Percentiles rank a stretch among this genome's conserved stretches.
These are phyloP conservation scores for Fusarium camptoceras DNA, from an alignment of 2,329 filamentous ascomycete genomes.

Conservation along the genomic window DNA sequence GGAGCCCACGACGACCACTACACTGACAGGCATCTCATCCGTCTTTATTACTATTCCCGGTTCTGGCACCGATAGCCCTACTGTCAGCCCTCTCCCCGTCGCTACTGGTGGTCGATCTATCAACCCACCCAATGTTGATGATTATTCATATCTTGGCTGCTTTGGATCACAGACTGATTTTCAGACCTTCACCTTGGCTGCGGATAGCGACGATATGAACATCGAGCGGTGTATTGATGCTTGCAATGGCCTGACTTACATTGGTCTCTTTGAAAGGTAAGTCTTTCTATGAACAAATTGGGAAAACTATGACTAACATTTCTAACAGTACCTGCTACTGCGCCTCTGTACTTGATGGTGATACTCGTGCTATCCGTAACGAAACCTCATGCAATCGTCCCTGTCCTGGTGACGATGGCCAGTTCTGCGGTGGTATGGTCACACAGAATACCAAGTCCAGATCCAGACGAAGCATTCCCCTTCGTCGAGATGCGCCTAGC, in stretches of 20 bases:
- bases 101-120: conserved; percentile 25
- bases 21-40: conserved; percentile 44
- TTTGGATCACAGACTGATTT: conserved; percentile 55
- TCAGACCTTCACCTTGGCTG: conserved; percentile 50
- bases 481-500: conserved; percentile 47
- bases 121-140: conserved; percentile 51
- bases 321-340: conserved; percentile 58
- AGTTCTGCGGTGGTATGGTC: conserved; percentile 58
- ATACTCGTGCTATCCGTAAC: conserved; percentile 51
- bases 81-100: conserved; percentile 27
- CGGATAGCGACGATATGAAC: conserved; percentile 54
- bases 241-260: conserved; percentile 54
- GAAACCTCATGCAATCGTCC: conserved; percentile 50
- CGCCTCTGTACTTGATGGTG: conserved; percentile 54
- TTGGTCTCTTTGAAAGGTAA: conserved; percentile 53
- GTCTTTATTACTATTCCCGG: conserved; percentile 43
- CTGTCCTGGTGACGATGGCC: conserved; percentile 56
- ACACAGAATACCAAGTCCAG: conserved; percentile 11
- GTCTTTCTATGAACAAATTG: background rate
- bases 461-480: conserved; percentile 19
- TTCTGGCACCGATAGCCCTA: conserved; percentile 20
- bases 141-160: conserved; percentile 56
- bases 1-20: conserved; percentile 47
- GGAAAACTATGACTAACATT: background rate
- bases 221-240: conserved; percentile 53